A percentile compares a stretch with the other conserved stretches of the same genome.
These are phyloP conservation scores for Nicotiana noctiflora DNA, from an alignment of 257 asterid genomes.

Conservation along the genomic window DNA sequence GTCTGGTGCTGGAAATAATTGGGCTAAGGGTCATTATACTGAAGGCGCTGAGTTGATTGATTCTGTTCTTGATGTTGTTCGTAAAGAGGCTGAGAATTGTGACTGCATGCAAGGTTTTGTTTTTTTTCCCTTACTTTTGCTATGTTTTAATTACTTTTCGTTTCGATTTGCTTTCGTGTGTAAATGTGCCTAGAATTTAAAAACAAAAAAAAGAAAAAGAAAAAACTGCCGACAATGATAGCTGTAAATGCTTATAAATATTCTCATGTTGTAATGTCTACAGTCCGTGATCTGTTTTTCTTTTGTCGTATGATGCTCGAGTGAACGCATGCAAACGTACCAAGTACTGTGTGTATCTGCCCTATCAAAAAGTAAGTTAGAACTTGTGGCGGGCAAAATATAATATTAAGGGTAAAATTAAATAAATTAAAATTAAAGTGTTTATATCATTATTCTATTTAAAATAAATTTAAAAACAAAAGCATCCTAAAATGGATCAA, in stretches of 20 bases:
- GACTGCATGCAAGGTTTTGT: slow-evolving; percentile 4
- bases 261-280: background rate
- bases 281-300: background rate
- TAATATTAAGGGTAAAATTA: too few species aligned
- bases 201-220: too few species aligned
- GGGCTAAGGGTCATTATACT: slow-evolving; percentile 8
- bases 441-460: too few species aligned
- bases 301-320: background rate
- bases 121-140: background rate
- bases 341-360: too few species aligned
- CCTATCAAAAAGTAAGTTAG: too few species aligned
- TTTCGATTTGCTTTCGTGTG: background rate
- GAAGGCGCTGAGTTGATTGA: slow-evolving; percentile 15
- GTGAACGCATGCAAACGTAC: background rate
- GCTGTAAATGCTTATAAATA: background rate
- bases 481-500: too few species aligned
- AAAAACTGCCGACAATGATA: background rate
- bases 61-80: slow-evolving; percentile 12
- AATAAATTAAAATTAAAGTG: too few species aligned
- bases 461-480: too few species aligned
- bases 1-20: slow-evolving; percentile 13
- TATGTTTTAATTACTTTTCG: background rate
- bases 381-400: too few species aligned
- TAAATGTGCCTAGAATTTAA: too few species aligned
- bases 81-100: slow-evolving; percentile 14